These are phyloP conservation scores for Euphorbia pulcherrima DNA, from an alignment of 345 rosid species.

Conservation along the genomic window DNA sequence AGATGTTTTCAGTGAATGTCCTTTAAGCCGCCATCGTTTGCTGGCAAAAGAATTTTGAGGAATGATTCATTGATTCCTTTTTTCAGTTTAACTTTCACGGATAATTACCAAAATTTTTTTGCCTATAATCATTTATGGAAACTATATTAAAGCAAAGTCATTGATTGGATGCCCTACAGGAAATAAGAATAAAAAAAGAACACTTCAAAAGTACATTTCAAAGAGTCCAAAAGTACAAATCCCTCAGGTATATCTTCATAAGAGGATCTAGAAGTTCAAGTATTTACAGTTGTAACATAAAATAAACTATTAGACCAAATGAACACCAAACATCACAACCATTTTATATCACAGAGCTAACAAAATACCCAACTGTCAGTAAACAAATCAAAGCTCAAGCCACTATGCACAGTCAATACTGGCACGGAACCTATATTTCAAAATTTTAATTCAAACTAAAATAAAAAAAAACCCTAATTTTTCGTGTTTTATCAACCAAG, in stretches of 20 bases:
- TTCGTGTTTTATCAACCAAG: neutral
- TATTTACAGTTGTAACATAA: neutral
- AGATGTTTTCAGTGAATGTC: neutral
- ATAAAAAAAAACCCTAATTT: too few species aligned
- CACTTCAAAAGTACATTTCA: neutral
- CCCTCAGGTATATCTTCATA: neutral
- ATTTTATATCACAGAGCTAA: neutral
- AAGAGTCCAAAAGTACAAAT: neutral
- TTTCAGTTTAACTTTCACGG: neutral
- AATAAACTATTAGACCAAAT: neutral
- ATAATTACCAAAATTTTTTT: neutral
- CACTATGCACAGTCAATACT: neutral
- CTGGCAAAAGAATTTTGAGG: slow-evolving; percentile 1
- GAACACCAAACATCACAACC: neutral
- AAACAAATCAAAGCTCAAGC: neutral
- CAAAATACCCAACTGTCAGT: neutral
- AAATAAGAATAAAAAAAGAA: neutral
- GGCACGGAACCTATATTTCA: neutral
- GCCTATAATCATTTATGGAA: neutral
- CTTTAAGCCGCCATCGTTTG: neutral
- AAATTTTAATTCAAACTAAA: neutral
- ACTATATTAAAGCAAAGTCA: neutral
- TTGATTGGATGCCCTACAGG: neutral
- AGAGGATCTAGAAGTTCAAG: neutral
- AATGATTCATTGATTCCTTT: neutral